Evolutionary conservation across 768 basidiomycete genomes (phyloP).

Genomic region (Cubamyces sp.): DNA sequence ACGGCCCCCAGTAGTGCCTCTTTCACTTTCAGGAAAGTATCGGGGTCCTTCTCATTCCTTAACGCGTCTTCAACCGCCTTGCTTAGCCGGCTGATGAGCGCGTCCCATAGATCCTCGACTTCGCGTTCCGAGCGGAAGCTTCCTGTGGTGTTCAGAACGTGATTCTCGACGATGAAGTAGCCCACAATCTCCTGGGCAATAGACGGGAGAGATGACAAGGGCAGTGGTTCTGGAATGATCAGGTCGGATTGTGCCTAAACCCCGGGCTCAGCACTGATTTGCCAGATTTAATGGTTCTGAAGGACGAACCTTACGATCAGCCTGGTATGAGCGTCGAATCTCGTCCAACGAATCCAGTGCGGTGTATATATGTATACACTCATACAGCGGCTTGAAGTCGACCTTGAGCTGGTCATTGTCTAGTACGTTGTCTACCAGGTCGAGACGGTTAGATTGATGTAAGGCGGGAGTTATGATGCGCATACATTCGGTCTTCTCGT

Average conservation of each 20-base stretch:
- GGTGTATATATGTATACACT: conserved; percentile 96
- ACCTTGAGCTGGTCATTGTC: conserved; percentile 87
- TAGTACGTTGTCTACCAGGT: conserved; percentile 76
- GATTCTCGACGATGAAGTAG: conserved; percentile 95
- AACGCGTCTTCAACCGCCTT: conserved; percentile 76
- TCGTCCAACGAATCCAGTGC: conserved; percentile 90
- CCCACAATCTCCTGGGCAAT: conserved; percentile 94
- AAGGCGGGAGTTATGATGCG: conserved; percentile 8
- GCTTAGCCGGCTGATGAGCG: conserved; percentile 73
- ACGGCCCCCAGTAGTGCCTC: conserved; percentile 84
- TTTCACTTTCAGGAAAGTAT: conserved; percentile 81
- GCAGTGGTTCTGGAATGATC: conserved; percentile 79
- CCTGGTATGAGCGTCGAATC: conserved; percentile 90
- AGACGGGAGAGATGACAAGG: conserved; percentile 65
- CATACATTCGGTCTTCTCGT: conserved; percentile 95
- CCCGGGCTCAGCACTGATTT: not conserved
- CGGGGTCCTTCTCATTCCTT: conserved; percentile 74
- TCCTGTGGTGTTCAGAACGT: conserved; percentile 87
- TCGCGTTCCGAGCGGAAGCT: conserved; percentile 90
- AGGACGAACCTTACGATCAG: conserved; percentile 84
- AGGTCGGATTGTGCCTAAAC: conserved; percentile 92
- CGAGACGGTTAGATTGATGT: not conserved
- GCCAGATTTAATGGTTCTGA: not conserved
- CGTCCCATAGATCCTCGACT: conserved; percentile 95
- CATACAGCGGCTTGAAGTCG: conserved; percentile 93